Percentiles rank a stretch among this genome's conserved stretches.
Conservation (phyloP, 768 basidiomycete genomes). For the Artomyces pyxidatus region DNA sequence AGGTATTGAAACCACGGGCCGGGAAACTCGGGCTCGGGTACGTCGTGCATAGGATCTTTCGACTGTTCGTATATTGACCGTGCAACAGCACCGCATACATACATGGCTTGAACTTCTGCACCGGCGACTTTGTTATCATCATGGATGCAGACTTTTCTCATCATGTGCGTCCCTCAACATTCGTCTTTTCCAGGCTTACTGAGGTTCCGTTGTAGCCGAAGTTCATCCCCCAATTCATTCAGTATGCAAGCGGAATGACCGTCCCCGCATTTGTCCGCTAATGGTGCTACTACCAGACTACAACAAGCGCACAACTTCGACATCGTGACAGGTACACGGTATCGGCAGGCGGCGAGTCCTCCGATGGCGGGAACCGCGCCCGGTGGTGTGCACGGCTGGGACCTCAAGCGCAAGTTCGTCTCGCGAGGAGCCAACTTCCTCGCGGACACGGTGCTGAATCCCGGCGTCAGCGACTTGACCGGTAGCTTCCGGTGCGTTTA, state of each 20-base stretch:
- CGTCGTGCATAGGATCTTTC: constrained; percentile 14
- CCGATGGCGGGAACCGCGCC: constrained; percentile 49
- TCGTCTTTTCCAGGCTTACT: background rate
- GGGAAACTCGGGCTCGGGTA: constrained; percentile 91
- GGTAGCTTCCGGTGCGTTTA: constrained; percentile 74
- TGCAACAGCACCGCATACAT: constrained; percentile 76
- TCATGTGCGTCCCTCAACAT: constrained; percentile 49
- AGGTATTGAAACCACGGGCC: constrained; percentile 80
- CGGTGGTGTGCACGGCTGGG: constrained; percentile 91
- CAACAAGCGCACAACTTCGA: constrained; percentile 85
- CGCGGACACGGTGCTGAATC: constrained; percentile 76
- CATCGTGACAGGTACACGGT: constrained; percentile 90
- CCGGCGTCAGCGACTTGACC: constrained; percentile 85
- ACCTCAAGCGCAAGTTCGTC: constrained; percentile 81
- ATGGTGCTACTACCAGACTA: constrained; percentile 37
- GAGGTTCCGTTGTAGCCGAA: constrained; percentile 55
- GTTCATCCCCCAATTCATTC: constrained; percentile 90
- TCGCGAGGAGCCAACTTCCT: constrained; percentile 87
- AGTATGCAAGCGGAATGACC: constrained; percentile 30
- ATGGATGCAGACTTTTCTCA: constrained; percentile 98
- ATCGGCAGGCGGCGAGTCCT: constrained; percentile 56
- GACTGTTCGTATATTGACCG: constrained; percentile 1
- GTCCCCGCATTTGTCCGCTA: background rate
- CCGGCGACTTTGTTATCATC: constrained; percentile 90
- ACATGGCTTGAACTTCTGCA: constrained; percentile 82